Conservation (phyloP, 352 stramenopile genomes). For the Globisporangium sylvaticum region DNA sequence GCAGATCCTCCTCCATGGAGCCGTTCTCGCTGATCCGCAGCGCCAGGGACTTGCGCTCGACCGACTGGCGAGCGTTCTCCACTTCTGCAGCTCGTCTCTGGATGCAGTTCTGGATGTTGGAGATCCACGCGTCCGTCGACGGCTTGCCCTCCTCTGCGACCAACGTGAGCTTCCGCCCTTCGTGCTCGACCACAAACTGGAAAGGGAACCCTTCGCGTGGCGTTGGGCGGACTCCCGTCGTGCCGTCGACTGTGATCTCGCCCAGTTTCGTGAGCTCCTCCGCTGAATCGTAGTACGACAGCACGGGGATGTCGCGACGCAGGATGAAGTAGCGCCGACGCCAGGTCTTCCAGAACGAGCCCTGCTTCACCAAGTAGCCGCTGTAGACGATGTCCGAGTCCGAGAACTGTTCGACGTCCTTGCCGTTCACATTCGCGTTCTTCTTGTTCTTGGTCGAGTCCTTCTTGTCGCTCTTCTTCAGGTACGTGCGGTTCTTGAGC, state of each 20-base stretch:
- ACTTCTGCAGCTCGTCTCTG: constrained; percentile 25
- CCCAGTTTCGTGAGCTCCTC: constrained; percentile 78
- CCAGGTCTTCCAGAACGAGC: constrained; percentile 89
- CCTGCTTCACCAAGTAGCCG: constrained; percentile 81
- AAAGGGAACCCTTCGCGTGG: constrained; percentile 56
- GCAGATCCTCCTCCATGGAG: constrained; percentile 36
- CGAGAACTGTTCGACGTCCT: constrained; percentile 83
- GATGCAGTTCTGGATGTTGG: constrained; percentile 53
- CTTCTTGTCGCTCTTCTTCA: constrained; percentile 42
- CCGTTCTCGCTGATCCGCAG: constrained; percentile 37
- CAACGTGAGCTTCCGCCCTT: constrained; percentile 62
- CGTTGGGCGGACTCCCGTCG: constrained; percentile 42
- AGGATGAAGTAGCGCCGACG: constrained; percentile 80
- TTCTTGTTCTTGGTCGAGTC: constrained; percentile 32
- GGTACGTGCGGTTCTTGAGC: constrained; percentile 69
- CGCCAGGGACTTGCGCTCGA: constrained; percentile 32
- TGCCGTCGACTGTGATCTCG: constrained; percentile 70
- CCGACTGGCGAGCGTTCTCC: constrained; percentile 30
- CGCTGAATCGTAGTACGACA: constrained; percentile 79
- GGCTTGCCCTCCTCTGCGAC: constrained; percentile 53
- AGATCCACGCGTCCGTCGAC: constrained; percentile 63
- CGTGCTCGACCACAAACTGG: constrained; percentile 68
- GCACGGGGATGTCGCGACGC: constrained; percentile 59
- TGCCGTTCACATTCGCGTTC: constrained; percentile 66
- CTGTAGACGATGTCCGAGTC: constrained; percentile 78